Evolutionary conservation across 192 early-diverging fungal genomes (phyloP), one percentile per base, ranked within the genome.

Genomic region (Coemansia sp.): DNA sequence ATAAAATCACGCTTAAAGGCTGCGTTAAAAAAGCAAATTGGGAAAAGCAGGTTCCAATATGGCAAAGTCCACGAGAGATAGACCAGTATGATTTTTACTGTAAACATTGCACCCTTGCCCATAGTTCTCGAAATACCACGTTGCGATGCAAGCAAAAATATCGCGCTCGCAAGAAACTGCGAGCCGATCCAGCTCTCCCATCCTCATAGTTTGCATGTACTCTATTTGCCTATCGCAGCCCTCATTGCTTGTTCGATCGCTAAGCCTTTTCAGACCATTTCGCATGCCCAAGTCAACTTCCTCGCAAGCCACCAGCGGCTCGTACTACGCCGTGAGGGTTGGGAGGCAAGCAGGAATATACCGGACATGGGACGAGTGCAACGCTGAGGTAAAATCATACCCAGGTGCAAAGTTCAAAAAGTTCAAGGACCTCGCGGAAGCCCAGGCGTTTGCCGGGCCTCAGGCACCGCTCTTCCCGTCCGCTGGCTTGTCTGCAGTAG

Each of bases 391-490:
- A 4, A 64, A 73, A 19, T 76, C 82, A 0, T 87, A 76, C 40
- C 60, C 78, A 11, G 74, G 85, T 24, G 87, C 87, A 27, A 56
- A 63, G 50, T 89, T 69, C 66, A 90, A 88, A 68, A 83, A 83
- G 67, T 92, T 91, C 63, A 56, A 57, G 5, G 74, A 67, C 8
- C 24, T 38, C 3, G 63, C 63, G n/a, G 85, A 88, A 10, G 90
- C 90, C 3, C 63, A 75, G 9, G 43, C 55, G 1, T 87, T 87
- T 74, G 68, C 82, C n/a, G 53, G 63, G 12, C 62, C 46, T 9
- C 10, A 50, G 7, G 26, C 46, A 4, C 14, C 46, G 0, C 1
- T 50, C 56, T 17, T 7, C 14, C 4, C 38, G 11, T 40, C 62
- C 41, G 39, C 53, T 1, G 41, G 35, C 14, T 27, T 19, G 19